phyloP scores from a whole-genome alignment of 23 red algal species.

The Gracilaria vermiculophylla region DNA sequence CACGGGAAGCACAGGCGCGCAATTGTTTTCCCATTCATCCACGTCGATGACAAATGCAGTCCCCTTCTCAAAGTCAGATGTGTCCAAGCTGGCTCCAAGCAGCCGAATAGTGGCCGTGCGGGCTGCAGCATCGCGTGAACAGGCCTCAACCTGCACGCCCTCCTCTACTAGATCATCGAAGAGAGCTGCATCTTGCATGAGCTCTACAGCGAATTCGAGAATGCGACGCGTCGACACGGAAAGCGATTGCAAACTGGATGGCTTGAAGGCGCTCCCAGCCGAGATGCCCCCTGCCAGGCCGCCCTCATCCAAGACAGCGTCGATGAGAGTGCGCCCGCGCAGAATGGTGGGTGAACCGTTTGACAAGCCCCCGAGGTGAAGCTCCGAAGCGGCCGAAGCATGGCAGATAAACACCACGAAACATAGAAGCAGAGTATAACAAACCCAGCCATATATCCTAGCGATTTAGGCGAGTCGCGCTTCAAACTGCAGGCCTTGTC shows the following conservation, averaged over 20 bases:
- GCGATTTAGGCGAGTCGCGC: too few relatives aligned
- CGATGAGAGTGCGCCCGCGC: neutral
- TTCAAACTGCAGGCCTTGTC: too few relatives aligned
- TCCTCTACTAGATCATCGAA: slow-evolving; percentile 34
- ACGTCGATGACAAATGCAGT: slow-evolving; percentile 15
- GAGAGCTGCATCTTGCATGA: neutral
- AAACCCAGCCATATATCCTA: too few relatives aligned
- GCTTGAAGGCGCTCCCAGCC: neutral
- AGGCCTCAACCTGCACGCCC: neutral
- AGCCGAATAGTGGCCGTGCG: neutral
- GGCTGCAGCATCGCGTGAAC: neutral
- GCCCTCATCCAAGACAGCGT: neutral
- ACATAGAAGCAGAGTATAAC: neutral
- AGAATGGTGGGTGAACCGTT: neutral
- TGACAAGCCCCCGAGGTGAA: neutral
- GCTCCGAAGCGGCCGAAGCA: neutral
- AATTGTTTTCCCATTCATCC: slow-evolving; percentile 23
- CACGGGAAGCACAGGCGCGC: neutral
- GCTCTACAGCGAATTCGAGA: neutral
- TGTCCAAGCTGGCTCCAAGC: neutral
- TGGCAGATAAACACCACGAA: neutral
- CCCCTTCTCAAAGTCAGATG: neutral
- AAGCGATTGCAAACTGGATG: neutral
- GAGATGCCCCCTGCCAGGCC: neutral
- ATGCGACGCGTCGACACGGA: neutral